Conservation (phyloP, 768 basidiomycete genomes). For the Auricularia sp. region DNA sequence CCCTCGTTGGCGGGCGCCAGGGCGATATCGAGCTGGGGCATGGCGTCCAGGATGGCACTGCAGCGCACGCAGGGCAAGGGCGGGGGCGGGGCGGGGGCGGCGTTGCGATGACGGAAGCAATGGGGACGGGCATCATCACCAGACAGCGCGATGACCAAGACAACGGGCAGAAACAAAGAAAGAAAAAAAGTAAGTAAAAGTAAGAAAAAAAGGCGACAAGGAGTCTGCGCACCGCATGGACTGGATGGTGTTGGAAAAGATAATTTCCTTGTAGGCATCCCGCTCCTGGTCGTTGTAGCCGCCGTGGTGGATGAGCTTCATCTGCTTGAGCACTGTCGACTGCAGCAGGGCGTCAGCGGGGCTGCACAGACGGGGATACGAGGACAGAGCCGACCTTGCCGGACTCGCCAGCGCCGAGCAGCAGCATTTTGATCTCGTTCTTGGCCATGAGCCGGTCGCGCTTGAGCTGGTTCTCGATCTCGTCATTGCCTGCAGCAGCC, state of each 20-base stretch:
- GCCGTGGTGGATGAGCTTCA: slow-evolving; percentile 93
- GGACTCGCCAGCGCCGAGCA: slow-evolving; percentile 93
- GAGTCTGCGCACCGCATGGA: slow-evolving; percentile 68
- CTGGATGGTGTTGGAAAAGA: slow-evolving; percentile 87
- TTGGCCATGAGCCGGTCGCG: slow-evolving; percentile 79
- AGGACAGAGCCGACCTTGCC: slow-evolving; percentile 59
- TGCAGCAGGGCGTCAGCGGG: slow-evolving; percentile 18
- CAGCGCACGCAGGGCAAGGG: slow-evolving; percentile 1
- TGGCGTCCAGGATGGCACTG: slow-evolving; percentile 86
- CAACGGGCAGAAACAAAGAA: neutral
- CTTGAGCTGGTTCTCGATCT: slow-evolving; percentile 89
- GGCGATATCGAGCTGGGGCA: slow-evolving; percentile 71
- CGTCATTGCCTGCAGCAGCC: slow-evolving; percentile 61
- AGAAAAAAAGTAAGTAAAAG: neutral
- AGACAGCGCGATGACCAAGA: neutral
- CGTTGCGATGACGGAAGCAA: neutral
- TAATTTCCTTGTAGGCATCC: slow-evolving; percentile 91
- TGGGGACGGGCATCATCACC: neutral
- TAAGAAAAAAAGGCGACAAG: neutral
- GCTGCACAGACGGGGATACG: neutral
- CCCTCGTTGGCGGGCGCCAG: slow-evolving; percentile 63
- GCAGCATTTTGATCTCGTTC: slow-evolving; percentile 93
- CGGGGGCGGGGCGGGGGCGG: slow-evolving; percentile 2
- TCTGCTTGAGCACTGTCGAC: slow-evolving; percentile 92
- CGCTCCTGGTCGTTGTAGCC: slow-evolving; percentile 83